Percentiles rank a stretch among this genome's conserved stretches.
Conservation (phyloP, 1,284 basidiomycete species). For the Irpex rosettiformis region DNA sequence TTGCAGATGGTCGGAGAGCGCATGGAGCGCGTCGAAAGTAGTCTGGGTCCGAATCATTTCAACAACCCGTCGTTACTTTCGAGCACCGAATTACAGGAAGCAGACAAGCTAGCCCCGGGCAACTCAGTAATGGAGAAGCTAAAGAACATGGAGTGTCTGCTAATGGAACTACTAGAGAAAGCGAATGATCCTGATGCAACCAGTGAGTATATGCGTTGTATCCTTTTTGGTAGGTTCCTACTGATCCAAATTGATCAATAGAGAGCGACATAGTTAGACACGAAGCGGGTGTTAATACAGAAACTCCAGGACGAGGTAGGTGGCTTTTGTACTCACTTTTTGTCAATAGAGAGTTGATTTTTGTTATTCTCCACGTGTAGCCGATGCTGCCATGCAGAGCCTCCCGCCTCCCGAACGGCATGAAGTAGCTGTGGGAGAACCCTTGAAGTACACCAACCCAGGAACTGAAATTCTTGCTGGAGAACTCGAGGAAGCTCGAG, state of each 20-base stretch:
- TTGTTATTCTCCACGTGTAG: not conserved
- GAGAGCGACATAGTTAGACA: not conserved
- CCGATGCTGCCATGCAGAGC: not conserved
- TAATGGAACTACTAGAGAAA: not conserved
- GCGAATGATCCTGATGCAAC: not conserved
- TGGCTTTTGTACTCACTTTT: not conserved
- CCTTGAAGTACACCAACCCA: not conserved
- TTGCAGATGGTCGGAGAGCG: not conserved
- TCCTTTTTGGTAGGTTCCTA: not conserved
- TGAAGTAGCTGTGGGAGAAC: not conserved
- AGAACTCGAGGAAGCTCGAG: not conserved
- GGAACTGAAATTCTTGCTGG: not conserved
- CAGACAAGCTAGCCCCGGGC: not conserved
- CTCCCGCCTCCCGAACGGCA: not conserved
- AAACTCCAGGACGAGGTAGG: not conserved
- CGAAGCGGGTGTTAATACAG: not conserved
- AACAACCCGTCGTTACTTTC: not conserved
- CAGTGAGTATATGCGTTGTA: not conserved
- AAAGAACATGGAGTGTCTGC: not conserved
- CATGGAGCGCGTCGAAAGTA: not conserved
- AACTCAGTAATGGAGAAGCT: not conserved
- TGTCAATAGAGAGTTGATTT: too few species aligned
- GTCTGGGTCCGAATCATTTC: not conserved
- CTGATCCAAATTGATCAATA: not conserved
- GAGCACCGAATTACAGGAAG: not conserved